phyloP scores from a whole-genome alignment of 1,139 yeast genomes.

The Pichia terricola region DNA sequence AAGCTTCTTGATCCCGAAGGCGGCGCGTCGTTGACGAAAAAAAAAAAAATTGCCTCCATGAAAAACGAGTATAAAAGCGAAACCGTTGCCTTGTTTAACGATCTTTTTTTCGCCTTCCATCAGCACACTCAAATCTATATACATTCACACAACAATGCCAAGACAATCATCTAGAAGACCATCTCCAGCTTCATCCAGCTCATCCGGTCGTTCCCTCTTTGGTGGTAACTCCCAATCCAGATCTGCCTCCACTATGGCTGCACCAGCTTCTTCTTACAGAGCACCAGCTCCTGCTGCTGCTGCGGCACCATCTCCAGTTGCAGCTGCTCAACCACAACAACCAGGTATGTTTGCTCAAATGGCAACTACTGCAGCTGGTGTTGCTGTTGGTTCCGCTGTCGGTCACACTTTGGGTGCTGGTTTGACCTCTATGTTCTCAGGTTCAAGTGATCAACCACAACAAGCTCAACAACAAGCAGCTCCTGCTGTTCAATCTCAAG shows the following conservation, averaged over 20 bases:
- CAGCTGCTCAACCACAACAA: constrained; percentile 42
- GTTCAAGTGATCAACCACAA: constrained; percentile 53
- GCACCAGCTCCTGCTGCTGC: constrained; percentile 26
- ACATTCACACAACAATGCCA: constrained; percentile 31
- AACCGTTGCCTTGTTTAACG: no score
- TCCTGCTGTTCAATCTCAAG: constrained; percentile 26
- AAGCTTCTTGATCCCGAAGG: neutral
- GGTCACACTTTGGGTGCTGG: constrained; percentile 98
- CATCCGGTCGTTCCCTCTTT: constrained; percentile 13
- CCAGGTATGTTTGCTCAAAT: constrained; percentile 95
- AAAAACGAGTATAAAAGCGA: no score
- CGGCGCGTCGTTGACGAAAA: no score
- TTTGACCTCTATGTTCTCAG: constrained; percentile 79
- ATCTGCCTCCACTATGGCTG: constrained; percentile 35
- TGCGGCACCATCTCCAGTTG: constrained; percentile 29
- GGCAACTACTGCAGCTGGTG: constrained; percentile 99
- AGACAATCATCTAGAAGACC: constrained; percentile 62
- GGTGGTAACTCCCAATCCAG: constrained; percentile 22
- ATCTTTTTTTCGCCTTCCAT: no score
- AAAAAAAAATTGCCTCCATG: no score
- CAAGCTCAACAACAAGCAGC: constrained; percentile 30
- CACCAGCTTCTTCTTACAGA: constrained; percentile 25
- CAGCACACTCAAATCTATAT: no score
- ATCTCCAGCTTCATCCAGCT: constrained; percentile 28
- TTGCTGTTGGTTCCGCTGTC: constrained; percentile 93